phyloP scores from a whole-genome alignment of 1,284 basidiomycete species.

The Phellopilus nigrolimitatus region DNA sequence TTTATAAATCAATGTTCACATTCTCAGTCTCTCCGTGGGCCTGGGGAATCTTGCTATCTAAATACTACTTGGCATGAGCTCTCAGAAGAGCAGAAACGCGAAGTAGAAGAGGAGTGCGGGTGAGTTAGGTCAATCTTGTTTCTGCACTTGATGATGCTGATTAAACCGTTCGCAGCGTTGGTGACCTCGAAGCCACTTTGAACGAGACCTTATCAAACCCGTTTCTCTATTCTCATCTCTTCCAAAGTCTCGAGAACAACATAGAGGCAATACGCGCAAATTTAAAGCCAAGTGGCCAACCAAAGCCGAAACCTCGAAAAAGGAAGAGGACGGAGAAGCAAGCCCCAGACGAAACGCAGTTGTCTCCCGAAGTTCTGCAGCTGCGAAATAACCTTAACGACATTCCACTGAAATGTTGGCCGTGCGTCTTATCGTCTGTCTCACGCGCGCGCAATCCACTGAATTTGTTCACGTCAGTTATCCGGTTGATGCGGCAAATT shows the following conservation, averaged over 20 bases:
- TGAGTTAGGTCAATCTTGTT: slow-evolving; percentile 4
- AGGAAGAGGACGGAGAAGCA: slow-evolving; percentile 39
- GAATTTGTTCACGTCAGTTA: slow-evolving; percentile 35
- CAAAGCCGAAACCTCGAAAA: slow-evolving; percentile 11
- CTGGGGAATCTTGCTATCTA: too few relatives aligned
- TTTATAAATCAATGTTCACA: slow-evolving; percentile 12
- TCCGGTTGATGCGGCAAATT: slow-evolving; percentile 46
- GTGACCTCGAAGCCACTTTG: slow-evolving; percentile 46
- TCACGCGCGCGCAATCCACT: slow-evolving; percentile 9
- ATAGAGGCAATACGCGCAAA: slow-evolving; percentile 43
- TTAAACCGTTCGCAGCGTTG: slow-evolving; percentile 38
- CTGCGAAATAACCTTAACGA: slow-evolving; percentile 47
- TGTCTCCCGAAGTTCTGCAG: slow-evolving; percentile 38
- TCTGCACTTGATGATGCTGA: neutral
- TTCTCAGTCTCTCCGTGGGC: neutral
- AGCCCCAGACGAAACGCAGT: slow-evolving; percentile 33
- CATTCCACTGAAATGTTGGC: slow-evolving; percentile 52
- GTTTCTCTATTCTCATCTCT: slow-evolving; percentile 51
- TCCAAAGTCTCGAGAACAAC: slow-evolving; percentile 46
- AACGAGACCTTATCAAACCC: slow-evolving; percentile 49
- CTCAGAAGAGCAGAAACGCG: slow-evolving; percentile 2
- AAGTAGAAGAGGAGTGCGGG: slow-evolving; percentile 20
- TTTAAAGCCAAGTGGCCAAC: slow-evolving; percentile 30
- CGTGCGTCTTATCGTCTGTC: slow-evolving; percentile 35
- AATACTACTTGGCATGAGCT: neutral